Base-by-base conservation (phyloP, 345 rosid genomes). In the Noccaea bulbosa region DNA sequence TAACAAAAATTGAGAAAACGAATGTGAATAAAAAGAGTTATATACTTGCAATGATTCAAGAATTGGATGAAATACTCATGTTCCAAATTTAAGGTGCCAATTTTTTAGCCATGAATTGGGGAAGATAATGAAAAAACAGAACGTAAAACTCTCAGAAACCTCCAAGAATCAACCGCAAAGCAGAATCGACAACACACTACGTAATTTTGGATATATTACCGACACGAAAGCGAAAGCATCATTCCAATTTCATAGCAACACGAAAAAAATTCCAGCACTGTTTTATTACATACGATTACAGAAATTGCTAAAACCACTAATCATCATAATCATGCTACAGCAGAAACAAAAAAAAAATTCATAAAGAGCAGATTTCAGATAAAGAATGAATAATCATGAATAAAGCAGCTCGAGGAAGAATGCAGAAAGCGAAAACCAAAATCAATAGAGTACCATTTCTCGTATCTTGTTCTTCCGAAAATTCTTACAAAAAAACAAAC, bases 401-500 rank as follows among this genome's bases (percentile, higher is more conserved):
- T 22, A 59, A 74, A 67, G 41, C 44, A 61, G 54, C 72, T 50
- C 24, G 0, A 52, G 44, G 16, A 61, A 52, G 16, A 61, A 75
- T 45, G 57, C 60, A 57, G 50, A 56, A 48, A 38, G 15, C 45
- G 38, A 27, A 27, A 55, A 24, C 30, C 5, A 49, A 50, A 14
- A 59, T 11, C 51, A 56, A 17, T n/a, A 51, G 11, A 52, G 1
- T 14, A 67, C 50, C 48, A 43, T 74, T 58, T 59, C 34, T 57
- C 33, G 47, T 74, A 41, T 66, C 11, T 40, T 65, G 44, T 45
- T 54, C 41, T 16, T 68, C 76, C 51, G 14, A 79, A 78, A 32
- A 65, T 66, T 79, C 76, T 46, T 27, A 24, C 71, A 62, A 22
- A 53, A 53, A 67, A 65, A 67, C 73, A 70, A 83, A 79, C 74